Base-by-base conservation (phyloP, 257 asterid genomes). In the Ehretia macrophylla region DNA sequence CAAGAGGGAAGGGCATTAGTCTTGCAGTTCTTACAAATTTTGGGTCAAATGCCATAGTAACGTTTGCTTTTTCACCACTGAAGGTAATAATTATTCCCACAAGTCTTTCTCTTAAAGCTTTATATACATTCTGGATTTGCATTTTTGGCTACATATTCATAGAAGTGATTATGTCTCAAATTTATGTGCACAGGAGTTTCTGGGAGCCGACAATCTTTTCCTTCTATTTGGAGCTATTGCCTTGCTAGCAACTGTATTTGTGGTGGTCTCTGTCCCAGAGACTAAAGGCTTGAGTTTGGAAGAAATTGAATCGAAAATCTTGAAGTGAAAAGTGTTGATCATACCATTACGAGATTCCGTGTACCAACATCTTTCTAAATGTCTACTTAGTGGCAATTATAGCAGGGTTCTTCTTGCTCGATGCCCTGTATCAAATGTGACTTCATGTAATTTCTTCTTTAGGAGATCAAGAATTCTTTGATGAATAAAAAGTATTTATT, bases 251-350 rank as follows among this genome's bases (percentile, higher is more conserved):
- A 86, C 86, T 21, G 72, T 64, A 56, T 88, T 92, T 63, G 97
- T 84, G 65, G 68, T 76, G 48, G 44, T 55, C 51, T 21, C 22
- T 64, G 99, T 92, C 67, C 99, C 97, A 23, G 97, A 92, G 87
- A 92, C 97, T 68, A 88, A 92, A 86, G 99, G 99, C 55, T 75
- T 92, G 91, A 92, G 87, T 87, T 80, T 92, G 88, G 97, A 92
- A 72, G 99, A 92, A 72, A 92, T 92, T 56, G 99, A 92, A 72
- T 81, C 96, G 68, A 88, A 86, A 65, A 40, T 88, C 45, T 75
- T 76, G 83, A 85, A 84, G 82, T 91, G 88, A 88, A 54, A 17
- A 37, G 23, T 46, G 48, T 32, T 23, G 32, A 17, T 56, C 12
- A 22, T 17, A 10, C 32, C 38, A 17, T 27, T 6, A 32, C 20